Base-by-base conservation (phyloP, 1,139 yeast species). In the Sporopachydermia cereana region DNA sequence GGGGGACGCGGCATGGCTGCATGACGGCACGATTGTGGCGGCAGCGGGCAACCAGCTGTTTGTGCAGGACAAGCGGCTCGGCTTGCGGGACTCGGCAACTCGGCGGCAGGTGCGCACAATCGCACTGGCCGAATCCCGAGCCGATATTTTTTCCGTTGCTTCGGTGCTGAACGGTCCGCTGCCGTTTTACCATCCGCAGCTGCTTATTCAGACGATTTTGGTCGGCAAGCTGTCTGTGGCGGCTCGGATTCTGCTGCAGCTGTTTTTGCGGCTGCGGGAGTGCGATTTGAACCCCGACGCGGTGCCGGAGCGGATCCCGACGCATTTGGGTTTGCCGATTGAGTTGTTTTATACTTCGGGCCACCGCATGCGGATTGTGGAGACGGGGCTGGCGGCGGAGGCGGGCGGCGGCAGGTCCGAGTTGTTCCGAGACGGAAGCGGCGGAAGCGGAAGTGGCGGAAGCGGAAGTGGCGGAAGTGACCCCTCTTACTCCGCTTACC, bases 31-130 rank as follows among this genome's bases (percentile, higher is more conserved):
- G 29, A 69, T 88, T 50, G 89, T 85, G 1, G 76, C 85, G 47
- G 96, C 93, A 3, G 72, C 93, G 20, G 96, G 97, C 1, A 89
- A 89, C 58, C 96, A 88, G 58, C 71, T 89, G 44, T 86, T 84
- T 55, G 72, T 88, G 44, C 85, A 84, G 50, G 95, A 86, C 57
- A 79, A 82, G 53, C 69, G 71, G 47, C 65, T 85, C 46, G 79
- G 85, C 63, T 63, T 72, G 18, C 14, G 12, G 29, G 81, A 76
- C 54, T 63, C 63, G 22, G 64, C 70, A 30, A 73, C 80, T 1
- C 62, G 66, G 42, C 62, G 65, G 45, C 61, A 63, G 3, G 47
- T 48, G 39, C 62, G 71, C 48, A 69, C 64, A 45, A 71, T 72
- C 46, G 50, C 56, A 42, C 53, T 63, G 36, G 57, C 58, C 5